A percentile compares a stretch with the other conserved stretches of the same genome.
phyloP scores from a whole-genome alignment of 2,329 filamentous ascomycete genomes.

The Curvularia eragrostidis region DNA sequence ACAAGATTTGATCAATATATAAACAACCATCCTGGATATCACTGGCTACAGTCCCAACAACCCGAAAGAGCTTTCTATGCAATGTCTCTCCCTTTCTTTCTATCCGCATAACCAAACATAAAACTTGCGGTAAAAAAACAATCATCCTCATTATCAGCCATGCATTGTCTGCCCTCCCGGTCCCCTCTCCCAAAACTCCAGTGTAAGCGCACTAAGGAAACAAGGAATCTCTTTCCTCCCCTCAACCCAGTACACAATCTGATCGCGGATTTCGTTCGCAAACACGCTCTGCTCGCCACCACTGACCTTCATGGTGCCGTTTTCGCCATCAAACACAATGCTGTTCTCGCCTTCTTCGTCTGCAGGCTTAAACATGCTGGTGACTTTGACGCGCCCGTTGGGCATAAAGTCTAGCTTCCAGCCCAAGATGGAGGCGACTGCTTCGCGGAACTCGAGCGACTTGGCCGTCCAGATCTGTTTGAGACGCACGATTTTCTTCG shows the following conservation, averaged over 20 bases:
- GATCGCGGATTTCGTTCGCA: conserved; percentile 80
- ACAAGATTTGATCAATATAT: background rate
- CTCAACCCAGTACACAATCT: conserved; percentile 95
- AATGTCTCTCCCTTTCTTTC: too few species aligned
- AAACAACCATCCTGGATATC: background rate
- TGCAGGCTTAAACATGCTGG: conserved; percentile 79
- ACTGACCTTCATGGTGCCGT: conserved; percentile 96
- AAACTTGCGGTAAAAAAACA: background rate
- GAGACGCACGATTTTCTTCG: conserved; percentile 83
- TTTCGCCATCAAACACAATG: conserved; percentile 87
- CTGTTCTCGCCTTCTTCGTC: conserved; percentile 65
- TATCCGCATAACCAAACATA: too few species aligned
- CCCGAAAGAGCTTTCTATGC: background rate
- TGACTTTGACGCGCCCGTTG: conserved; percentile 95
- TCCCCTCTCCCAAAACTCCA: conserved; percentile 87
- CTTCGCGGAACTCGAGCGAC: conserved; percentile 92
- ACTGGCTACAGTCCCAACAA: background rate
- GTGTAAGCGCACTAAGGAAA: conserved; percentile 85
- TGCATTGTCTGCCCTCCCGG: conserved; percentile 33
- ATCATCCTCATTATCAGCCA: background rate
- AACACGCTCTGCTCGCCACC: conserved; percentile 88
- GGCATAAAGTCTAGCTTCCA: conserved; percentile 96
- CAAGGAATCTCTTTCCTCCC: conserved; percentile 93
- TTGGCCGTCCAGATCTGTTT: conserved; percentile 94
- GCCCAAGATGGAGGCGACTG: conserved; percentile 87